Conservation (phyloP, 352 stramenopile species). For the Paralagenidium karlingii region DNA sequence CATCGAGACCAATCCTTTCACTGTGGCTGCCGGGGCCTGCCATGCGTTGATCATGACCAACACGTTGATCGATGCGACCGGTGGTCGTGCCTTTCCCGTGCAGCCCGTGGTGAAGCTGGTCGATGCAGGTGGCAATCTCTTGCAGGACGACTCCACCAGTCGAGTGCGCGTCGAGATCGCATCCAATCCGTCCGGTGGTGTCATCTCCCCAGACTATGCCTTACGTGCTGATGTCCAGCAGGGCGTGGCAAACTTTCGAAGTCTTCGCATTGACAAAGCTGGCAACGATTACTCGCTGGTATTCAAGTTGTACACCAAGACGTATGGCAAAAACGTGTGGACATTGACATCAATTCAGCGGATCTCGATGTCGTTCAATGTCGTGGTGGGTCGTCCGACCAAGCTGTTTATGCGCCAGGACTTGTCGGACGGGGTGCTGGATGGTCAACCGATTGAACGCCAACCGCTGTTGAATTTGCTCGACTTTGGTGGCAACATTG, state of each 20-base stretch:
- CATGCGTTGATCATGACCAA: conserved; percentile 30
- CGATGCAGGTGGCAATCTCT: conserved; percentile 53
- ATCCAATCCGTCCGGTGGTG: conserved; percentile 53
- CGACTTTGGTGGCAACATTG: conserved; percentile 57
- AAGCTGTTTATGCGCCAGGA: conserved; percentile 30
- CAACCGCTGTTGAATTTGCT: conserved; percentile 51
- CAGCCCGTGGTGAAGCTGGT: conserved; percentile 72
- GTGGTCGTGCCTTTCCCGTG: conserved; percentile 54
- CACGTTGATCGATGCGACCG: conserved; percentile 20
- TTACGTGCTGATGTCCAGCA: conserved; percentile 24
- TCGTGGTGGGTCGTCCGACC: conserved; percentile 31
- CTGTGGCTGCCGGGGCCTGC: conserved; percentile 41
- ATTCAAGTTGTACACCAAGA: conserved; percentile 52
- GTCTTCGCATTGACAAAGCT: conserved; percentile 59
- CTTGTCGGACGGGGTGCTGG: conserved; percentile 50
- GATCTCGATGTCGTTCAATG: conserved; percentile 42
- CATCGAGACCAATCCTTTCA: conserved; percentile 69
- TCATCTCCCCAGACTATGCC: conserved; percentile 22
- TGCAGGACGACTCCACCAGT: conserved; percentile 55
- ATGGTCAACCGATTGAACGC: conserved; percentile 58
- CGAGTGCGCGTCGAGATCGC: conserved; percentile 46
- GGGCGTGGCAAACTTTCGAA: conserved; percentile 53
- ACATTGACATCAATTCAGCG: conserved; percentile 33
- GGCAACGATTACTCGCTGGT: conserved; percentile 59
- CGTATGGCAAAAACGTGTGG: conserved; percentile 18